A percentile compares a stretch with the other conserved stretches of the same genome.
phyloP scores from a whole-genome alignment of 805 yeast species.

The Saccharomyces kudriavzevii region DNA sequence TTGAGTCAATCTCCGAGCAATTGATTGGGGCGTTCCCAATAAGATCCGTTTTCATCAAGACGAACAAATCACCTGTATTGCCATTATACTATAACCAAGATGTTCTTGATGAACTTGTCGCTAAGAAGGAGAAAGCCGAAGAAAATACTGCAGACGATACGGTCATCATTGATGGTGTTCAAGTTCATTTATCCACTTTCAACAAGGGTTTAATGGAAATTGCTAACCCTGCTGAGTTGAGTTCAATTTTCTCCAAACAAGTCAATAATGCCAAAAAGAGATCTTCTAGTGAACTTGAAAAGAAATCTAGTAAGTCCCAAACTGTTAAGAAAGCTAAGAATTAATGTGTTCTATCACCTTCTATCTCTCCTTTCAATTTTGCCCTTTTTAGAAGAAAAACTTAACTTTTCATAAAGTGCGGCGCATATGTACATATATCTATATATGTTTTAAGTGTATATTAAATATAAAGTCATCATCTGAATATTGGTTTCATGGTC shows the following conservation, averaged over 20 bases:
- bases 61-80: slow-evolving; percentile 67
- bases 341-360: not conserved
- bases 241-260: slow-evolving; percentile 53
- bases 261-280: slow-evolving; percentile 35
- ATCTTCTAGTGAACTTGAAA: slow-evolving; percentile 9
- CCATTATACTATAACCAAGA: slow-evolving; percentile 69
- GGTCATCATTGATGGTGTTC: slow-evolving; percentile 32
- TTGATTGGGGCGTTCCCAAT: slow-evolving; percentile 38
- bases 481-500: not conserved
- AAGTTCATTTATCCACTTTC: slow-evolving; percentile 46
- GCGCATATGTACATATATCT: not conserved
- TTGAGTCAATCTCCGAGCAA: slow-evolving; percentile 43
- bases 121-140: slow-evolving; percentile 19
- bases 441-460: not conserved
- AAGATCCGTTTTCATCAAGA: slow-evolving; percentile 58
- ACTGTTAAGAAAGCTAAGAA: slow-evolving; percentile 21
- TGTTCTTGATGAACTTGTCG: slow-evolving; percentile 34
- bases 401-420: not conserved
- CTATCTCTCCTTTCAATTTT: not conserved
- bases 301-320: slow-evolving; percentile 3
- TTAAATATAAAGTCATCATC: not conserved
- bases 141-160: slow-evolving; percentile 17
- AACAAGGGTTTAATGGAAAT: slow-evolving; percentile 80
- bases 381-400: not conserved
- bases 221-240: slow-evolving; percentile 62